Evolutionary conservation across 192 early-diverging fungal species (phyloP).

Genomic region (Coemansia sp.): DNA sequence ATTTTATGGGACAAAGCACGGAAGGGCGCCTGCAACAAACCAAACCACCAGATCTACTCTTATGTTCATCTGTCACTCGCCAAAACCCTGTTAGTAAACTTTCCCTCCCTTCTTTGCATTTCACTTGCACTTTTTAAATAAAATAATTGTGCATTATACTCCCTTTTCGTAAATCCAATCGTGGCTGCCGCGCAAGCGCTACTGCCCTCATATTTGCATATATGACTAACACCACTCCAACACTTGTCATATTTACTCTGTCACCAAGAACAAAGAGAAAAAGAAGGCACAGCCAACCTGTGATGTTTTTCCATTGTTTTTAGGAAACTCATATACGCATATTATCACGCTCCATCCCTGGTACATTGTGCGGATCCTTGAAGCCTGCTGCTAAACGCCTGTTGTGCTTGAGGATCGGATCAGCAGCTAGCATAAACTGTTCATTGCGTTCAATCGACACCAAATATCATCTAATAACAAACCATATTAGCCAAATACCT

Average conservation of each 20-base stretch:
- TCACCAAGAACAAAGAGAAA: too few relatives aligned
- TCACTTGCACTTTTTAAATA: not conserved
- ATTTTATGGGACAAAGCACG: not conserved
- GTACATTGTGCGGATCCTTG: conserved; percentile 4
- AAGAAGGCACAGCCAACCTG: not conserved
- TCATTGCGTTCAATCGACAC: too few relatives aligned
- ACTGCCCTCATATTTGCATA: not conserved
- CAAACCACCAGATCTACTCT: not conserved
- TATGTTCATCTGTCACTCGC: not conserved
- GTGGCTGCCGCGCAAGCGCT: not conserved
- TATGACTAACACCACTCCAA: too few relatives aligned
- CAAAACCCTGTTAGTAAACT: not conserved
- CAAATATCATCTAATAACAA: too few relatives aligned
- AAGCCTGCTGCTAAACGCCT: conserved; percentile 2
- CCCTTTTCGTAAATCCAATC: not conserved
- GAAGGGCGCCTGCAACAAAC: not conserved
- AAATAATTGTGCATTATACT: not conserved
- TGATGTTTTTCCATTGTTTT: not conserved
- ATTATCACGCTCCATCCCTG: not conserved
- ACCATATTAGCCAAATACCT: too few relatives aligned
- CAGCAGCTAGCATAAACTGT: not conserved
- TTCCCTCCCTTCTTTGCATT: not conserved
- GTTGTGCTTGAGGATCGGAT: conserved; percentile 11
- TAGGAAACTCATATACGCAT: not conserved
- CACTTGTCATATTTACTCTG: too few relatives aligned